Evolutionary conservation across 768 basidiomycete species (phyloP).

Genomic region (Agrocybe praecox): DNA sequence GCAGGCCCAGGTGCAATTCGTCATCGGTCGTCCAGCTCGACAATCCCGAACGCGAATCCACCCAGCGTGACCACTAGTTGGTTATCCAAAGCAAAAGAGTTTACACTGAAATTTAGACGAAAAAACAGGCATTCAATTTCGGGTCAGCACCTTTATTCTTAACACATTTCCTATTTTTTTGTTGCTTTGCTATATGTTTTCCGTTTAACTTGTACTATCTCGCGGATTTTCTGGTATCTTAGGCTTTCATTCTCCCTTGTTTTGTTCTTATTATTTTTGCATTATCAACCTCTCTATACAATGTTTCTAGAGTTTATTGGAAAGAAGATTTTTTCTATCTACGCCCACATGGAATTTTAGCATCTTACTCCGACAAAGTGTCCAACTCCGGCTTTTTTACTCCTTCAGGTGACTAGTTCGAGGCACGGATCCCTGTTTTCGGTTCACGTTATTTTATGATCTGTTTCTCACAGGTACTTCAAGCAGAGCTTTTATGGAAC

Average conservation of each 20-base stretch:
- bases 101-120: constrained; percentile 10
- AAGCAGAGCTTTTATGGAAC: too few species aligned
- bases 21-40: constrained; percentile 36
- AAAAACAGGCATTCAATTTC: constrained; percentile 8
- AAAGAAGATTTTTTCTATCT: too few species aligned
- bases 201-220: neutral
- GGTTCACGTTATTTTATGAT: too few species aligned
- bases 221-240: neutral
- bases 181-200: neutral
- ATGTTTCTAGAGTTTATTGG: neutral
- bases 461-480: too few species aligned
- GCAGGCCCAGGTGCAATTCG: constrained; percentile 29
- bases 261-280: neutral
- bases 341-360: too few species aligned
- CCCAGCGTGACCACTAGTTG: constrained; percentile 14
- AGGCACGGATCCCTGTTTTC: too few species aligned
- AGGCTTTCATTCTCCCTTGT: neutral
- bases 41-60: constrained; percentile 20
- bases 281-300: neutral
- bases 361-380: too few species aligned
- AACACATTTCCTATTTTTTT: constrained; percentile 4
- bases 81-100: constrained; percentile 14
- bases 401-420: too few species aligned
- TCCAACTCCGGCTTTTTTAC: too few species aligned
- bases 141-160: constrained; percentile 6